Conservation (phyloP, 108 stramenopile genomes). For the Cyclostephanos tholiformis region DNA sequence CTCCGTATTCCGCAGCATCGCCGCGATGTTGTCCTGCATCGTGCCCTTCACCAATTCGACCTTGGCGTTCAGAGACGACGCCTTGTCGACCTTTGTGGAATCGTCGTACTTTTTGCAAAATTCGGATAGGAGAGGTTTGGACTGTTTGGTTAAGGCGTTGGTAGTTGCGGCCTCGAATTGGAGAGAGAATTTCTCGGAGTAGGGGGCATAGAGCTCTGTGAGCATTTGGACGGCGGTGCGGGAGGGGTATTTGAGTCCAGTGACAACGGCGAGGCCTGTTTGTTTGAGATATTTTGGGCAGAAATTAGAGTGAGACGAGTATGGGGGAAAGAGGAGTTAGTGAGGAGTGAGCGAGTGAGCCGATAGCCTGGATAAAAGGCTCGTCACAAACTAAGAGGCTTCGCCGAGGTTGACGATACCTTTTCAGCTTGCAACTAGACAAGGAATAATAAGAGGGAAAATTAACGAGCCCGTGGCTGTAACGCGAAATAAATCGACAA, state of each 20-base stretch:
- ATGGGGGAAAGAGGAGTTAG: not conserved
- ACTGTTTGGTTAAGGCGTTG: slow-evolving; percentile 77
- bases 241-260: slow-evolving; percentile 83
- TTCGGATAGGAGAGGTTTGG: slow-evolving; percentile 63
- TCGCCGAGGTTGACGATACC: no score
- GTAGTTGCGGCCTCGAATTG: slow-evolving; percentile 74
- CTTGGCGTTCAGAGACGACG: slow-evolving; percentile 70
- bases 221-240: slow-evolving; percentile 84
- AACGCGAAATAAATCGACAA: no score
- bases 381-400: no score
- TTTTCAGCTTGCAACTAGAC: no score
- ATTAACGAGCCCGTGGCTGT: no score
- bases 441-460: no score
- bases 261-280: slow-evolving; percentile 83
- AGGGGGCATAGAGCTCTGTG: slow-evolving; percentile 72
- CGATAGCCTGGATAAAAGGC: no score
- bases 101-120: slow-evolving; percentile 86
- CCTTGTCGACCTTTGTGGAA: slow-evolving; percentile 85
- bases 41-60: slow-evolving; percentile 84
- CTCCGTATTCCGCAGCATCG: slow-evolving; percentile 89
- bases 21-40: slow-evolving; percentile 88
- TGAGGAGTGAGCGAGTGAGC: no score
- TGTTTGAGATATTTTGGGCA: not conserved
- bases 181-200: slow-evolving; percentile 64
- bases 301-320: not conserved